phyloP scores from a whole-genome alignment of 2,329 filamentous ascomycete species.

The Pyrenophora tritici-repentis region DNA sequence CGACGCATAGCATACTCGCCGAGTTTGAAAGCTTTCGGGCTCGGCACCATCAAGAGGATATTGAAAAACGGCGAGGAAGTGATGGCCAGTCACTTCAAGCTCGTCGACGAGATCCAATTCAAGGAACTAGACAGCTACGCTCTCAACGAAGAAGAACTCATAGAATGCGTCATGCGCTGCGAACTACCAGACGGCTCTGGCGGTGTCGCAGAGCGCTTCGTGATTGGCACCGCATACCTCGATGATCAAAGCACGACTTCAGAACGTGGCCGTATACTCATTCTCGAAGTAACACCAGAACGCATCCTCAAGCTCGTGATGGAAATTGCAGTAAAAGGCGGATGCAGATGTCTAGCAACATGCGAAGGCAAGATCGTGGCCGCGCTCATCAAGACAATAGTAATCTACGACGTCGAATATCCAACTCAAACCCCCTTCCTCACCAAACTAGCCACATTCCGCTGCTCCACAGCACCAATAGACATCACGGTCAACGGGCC shows the following conservation, averaged over 20 bases:
- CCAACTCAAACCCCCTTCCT: conserved; percentile 61
- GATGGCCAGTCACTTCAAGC: conserved; percentile 78
- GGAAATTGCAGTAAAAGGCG: conserved; percentile 73
- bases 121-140: conserved; percentile 73
- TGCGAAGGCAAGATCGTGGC: conserved; percentile 77
- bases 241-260: conserved; percentile 60
- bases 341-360: conserved; percentile 78
- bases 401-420: conserved; percentile 64
- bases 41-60: conserved; percentile 81
- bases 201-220: conserved; percentile 72
- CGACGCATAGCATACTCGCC: conserved; percentile 85
- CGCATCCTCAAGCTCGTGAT: conserved; percentile 74
- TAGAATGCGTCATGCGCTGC: conserved; percentile 82
- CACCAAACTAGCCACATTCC: conserved; percentile 73
- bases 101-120: conserved; percentile 91
- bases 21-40: conserved; percentile 77
- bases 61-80: conserved; percentile 73
- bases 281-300: conserved; percentile 80
- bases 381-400: conserved; percentile 82
- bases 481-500: conserved; percentile 76
- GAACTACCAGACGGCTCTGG: conserved; percentile 67
- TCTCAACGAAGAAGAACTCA: conserved; percentile 71
- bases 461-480: conserved; percentile 82
- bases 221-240: conserved; percentile 87
- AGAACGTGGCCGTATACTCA: conserved; percentile 74